Conservation (phyloP, 108 stramenopile species). For the Cyclotella kingstonii region DNA sequence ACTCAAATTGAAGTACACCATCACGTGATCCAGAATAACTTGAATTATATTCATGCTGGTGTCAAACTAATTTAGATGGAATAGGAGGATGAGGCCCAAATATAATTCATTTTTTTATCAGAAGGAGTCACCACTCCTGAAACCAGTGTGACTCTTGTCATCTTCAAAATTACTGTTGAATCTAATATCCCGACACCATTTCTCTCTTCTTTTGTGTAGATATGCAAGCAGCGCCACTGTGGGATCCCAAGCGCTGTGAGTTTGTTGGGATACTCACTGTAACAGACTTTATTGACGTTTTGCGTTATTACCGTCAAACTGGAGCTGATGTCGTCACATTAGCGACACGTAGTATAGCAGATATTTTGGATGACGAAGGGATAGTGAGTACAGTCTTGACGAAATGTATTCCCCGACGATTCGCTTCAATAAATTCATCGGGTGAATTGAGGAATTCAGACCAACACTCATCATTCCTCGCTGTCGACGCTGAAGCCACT, state of each 20-base stretch:
- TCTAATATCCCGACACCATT: not conserved
- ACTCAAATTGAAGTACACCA: too few relatives aligned
- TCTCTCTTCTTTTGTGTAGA: too few relatives aligned
- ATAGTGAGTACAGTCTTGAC: slow-evolving; percentile 37
- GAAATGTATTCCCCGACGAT: slow-evolving; percentile 34
- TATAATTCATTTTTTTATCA: too few relatives aligned
- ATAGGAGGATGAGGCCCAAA: too few relatives aligned
- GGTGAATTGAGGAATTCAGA: slow-evolving; percentile 19
- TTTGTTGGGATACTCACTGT: slow-evolving; percentile 94
- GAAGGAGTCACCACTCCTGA: too few relatives aligned
- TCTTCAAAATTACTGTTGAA: not conserved
- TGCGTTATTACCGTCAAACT: slow-evolving; percentile 77
- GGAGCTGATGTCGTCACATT: slow-evolving; percentile 60
- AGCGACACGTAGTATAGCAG: slow-evolving; percentile 77
- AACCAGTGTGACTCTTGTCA: too few relatives aligned
- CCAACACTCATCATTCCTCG: slow-evolving; percentile 46
- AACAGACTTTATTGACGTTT: slow-evolving; percentile 94
- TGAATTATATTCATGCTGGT: too few relatives aligned
- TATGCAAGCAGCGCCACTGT: slow-evolving; percentile 93
- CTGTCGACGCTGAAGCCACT: slow-evolving; percentile 74
- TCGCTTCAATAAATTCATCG: not conserved
- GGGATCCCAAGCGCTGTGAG: slow-evolving; percentile 84
- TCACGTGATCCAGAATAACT: too few relatives aligned
- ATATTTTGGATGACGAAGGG: slow-evolving; percentile 65
- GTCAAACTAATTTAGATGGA: too few relatives aligned